phyloP scores from a whole-genome alignment of 2,329 filamentous ascomycete species.

The Aureobasidium subglaciale region DNA sequence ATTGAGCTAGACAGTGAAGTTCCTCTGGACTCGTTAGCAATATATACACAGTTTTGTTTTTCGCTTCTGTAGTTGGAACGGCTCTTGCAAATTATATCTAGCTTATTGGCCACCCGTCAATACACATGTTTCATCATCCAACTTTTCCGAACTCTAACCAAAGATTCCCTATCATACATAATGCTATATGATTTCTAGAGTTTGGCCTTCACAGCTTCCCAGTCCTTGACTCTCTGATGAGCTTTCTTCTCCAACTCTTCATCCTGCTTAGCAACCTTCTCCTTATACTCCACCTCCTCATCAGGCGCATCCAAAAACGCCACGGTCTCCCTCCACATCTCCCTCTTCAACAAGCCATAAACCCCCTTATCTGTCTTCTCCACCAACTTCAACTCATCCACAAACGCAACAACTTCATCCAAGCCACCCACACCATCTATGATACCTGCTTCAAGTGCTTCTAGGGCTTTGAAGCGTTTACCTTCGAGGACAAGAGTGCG shows the following conservation, averaged over 20 bases:
- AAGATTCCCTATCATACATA: background rate
- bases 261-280: slow-evolving; percentile 29
- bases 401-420: slow-evolving; percentile 54
- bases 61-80: too few relatives aligned
- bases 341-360: slow-evolving; percentile 65
- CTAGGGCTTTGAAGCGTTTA: slow-evolving; percentile 53
- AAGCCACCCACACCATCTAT: slow-evolving; percentile 62
- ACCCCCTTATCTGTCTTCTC: slow-evolving; percentile 58
- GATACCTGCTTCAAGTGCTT: slow-evolving; percentile 59
- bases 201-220: slow-evolving; percentile 26
- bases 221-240: slow-evolving; percentile 22
- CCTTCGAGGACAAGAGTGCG: slow-evolving; percentile 67
- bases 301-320: slow-evolving; percentile 48
- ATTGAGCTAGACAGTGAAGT: background rate
- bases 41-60: too few relatives aligned
- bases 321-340: slow-evolving; percentile 66
- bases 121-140: too few relatives aligned
- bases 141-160: background rate
- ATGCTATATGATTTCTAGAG: slow-evolving; percentile 17
- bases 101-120: too few relatives aligned
- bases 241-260: slow-evolving; percentile 14
- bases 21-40: background rate
- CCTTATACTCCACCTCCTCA: slow-evolving; percentile 35
- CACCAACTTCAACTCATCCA: slow-evolving; percentile 52
- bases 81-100: too few relatives aligned